Percentiles rank a stretch among this genome's conserved stretches.
These are phyloP conservation scores for Ascochyta rabiei DNA, from an alignment of 2,329 filamentous ascomycete genomes.

Conservation along the genomic window DNA sequence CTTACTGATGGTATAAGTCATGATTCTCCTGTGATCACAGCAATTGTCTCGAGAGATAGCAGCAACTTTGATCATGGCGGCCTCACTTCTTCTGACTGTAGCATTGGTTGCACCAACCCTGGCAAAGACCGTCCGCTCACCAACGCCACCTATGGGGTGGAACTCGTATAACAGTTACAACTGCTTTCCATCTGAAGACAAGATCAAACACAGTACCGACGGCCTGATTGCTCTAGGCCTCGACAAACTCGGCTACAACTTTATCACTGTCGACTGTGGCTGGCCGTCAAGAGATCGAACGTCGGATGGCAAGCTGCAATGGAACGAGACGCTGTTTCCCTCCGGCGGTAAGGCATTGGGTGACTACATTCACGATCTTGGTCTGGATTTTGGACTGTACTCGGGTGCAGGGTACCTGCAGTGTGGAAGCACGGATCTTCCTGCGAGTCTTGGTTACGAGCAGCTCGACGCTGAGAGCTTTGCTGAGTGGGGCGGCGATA, in stretches of 20 bases:
- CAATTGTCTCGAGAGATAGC: not conserved
- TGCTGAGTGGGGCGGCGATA: conserved; percentile 50
- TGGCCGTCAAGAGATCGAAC: conserved; percentile 56
- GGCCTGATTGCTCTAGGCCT: conserved; percentile 61
- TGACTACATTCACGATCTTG: conserved; percentile 57
- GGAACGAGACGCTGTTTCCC: conserved; percentile 59
- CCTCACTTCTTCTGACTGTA: conserved; percentile 1
- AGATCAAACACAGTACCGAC: conserved; percentile 59
- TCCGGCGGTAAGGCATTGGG: conserved; percentile 57
- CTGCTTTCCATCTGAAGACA: conserved; percentile 56
- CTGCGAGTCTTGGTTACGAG: conserved; percentile 59
- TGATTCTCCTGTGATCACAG: not conserved
- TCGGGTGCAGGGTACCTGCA: conserved; percentile 48
- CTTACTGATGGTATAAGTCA: not conserved
- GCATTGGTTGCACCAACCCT: conserved; percentile 10
- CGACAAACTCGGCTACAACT: conserved; percentile 60
- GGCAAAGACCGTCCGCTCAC: conserved; percentile 28
- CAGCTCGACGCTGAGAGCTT: conserved; percentile 63
- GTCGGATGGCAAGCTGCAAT: conserved; percentile 55
- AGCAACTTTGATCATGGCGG: not conserved
- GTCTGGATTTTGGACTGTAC: conserved; percentile 62
- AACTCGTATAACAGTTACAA: conserved; percentile 65
- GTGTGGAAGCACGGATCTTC: conserved; percentile 53
- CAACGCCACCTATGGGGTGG: conserved; percentile 54
- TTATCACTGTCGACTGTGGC: conserved; percentile 65